Base-by-base conservation (phyloP, 1,284 basidiomycete genomes). In the Pseudozyma sp. region DNA sequence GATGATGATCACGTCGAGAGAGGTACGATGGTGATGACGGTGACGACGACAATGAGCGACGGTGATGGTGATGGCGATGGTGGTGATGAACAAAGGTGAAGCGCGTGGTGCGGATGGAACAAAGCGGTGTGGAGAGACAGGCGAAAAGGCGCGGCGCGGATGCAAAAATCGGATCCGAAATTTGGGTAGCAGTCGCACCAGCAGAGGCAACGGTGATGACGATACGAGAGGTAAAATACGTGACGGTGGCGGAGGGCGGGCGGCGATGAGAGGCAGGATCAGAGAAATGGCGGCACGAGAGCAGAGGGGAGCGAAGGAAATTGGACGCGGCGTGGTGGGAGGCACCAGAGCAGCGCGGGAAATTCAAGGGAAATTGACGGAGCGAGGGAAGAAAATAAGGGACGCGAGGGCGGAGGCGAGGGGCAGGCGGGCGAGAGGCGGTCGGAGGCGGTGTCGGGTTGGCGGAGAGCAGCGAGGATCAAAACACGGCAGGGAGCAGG, bases 321-420 rank as follows among this genome's bases (percentile, higher is more conserved):
- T 7, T 16, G 16, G 13, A 42, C n/a, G 16, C 11, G 13, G 39
- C n/a, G 39, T 16, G 2, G 39, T 16, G 39, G 17, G 37, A 33
- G 13, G 63, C 69, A 67, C 30, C 24, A 64, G 64, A 67, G 64
- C 64, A 71, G 63, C 63, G n/a, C 69, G 56, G 56, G 60, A 72
- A 63, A 63, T 72, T 67, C 50, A 53, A 54, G 43, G 35, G 55
- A 64, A 62, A 46, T 39, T 13, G 43, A 24, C 37, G 51, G 37
- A 29, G 24, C 24, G 24, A 24, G 24, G 24, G 24, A 24, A 24
- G 56, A 66, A 64, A 66, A 51, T 68, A 10, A 53, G 45, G 13
- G 51, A 64, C 51, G 59, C 59, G 60, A 51, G 56, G 55, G 60
- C 51, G 55, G 67, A 55, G 55, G 47, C 46, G 54, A 55, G 59